These are phyloP conservation scores for Saccharum hybrid DNA, from an alignment of 202 grass and related monocot species.

Conservation along the genomic window DNA sequence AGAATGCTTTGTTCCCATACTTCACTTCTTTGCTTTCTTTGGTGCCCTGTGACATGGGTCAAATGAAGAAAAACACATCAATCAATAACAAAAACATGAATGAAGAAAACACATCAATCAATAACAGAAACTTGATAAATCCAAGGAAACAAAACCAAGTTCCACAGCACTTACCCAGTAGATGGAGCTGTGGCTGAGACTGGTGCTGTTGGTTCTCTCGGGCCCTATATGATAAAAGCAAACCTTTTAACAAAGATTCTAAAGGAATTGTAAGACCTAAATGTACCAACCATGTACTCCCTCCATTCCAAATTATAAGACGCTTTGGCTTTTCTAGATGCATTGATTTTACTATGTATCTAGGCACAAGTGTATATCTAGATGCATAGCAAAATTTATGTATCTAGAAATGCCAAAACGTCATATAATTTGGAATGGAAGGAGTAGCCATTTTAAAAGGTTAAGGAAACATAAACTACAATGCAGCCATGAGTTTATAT, in stretches of 20 bases:
- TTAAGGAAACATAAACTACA: background rate
- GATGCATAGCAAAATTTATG: background rate
- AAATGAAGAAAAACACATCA: background rate
- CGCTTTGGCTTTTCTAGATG: background rate
- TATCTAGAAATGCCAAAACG: background rate
- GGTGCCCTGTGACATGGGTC: constrained; percentile 37
- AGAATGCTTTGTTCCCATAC: constrained; percentile 30
- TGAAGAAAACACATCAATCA: background rate
- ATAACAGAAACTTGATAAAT: background rate
- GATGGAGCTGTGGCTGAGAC: constrained; percentile 38
- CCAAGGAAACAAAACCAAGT: background rate
- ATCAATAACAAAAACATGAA: background rate
- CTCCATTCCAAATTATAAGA: background rate
- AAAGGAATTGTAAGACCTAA: background rate
- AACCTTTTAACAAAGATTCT: background rate
- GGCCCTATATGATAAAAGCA: constrained; percentile 41
- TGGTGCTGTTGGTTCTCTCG: constrained; percentile 44
- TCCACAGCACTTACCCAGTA: constrained; percentile 45
- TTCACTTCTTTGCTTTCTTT: constrained; percentile 63
- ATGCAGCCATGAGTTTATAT: background rate
- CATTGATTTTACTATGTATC: background rate
- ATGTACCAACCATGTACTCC: background rate
- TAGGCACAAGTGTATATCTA: background rate
- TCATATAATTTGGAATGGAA: background rate
- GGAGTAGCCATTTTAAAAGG: background rate